Evolutionary conservation across 345 rosid species (phyloP).

Genomic region (Eucalyptus erythrocorys): DNA sequence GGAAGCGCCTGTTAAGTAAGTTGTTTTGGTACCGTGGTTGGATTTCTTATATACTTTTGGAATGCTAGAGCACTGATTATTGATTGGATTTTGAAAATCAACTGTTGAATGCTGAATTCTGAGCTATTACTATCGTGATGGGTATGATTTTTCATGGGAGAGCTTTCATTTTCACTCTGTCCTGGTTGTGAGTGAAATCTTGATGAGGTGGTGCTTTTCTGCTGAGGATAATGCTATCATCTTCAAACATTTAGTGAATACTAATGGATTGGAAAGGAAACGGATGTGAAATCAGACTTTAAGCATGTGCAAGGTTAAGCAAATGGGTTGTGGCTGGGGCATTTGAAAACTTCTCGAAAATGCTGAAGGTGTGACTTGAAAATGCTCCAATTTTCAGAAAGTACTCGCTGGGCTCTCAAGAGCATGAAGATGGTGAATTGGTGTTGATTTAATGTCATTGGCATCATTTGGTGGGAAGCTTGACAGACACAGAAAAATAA

Average conservation of each 20-base stretch:
- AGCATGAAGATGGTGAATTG: neutral
- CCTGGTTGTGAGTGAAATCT: neutral
- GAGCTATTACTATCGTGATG: neutral
- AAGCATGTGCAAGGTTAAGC: neutral
- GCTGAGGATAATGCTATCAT: neutral
- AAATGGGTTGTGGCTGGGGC: neutral
- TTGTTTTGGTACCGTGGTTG: neutral
- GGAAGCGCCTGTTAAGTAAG: conserved; percentile 91
- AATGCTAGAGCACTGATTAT: neutral
- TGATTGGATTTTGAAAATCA: neutral
- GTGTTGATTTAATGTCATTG: neutral
- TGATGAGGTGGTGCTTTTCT: neutral
- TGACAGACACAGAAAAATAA: neutral
- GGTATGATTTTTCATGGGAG: neutral
- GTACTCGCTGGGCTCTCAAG: neutral
- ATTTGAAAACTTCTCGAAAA: neutral
- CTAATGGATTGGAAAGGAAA: neutral
- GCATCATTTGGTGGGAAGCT: neutral
- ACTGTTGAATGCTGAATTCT: neutral
- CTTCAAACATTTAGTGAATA: neutral
- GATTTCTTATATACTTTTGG: neutral
- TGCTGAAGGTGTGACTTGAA: neutral
- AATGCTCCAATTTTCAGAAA: neutral
- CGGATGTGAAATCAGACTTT: neutral
- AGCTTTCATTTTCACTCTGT: neutral